Evolutionary conservation across 768 basidiomycete genomes (phyloP).

Genomic region (Russula brevipes): DNA sequence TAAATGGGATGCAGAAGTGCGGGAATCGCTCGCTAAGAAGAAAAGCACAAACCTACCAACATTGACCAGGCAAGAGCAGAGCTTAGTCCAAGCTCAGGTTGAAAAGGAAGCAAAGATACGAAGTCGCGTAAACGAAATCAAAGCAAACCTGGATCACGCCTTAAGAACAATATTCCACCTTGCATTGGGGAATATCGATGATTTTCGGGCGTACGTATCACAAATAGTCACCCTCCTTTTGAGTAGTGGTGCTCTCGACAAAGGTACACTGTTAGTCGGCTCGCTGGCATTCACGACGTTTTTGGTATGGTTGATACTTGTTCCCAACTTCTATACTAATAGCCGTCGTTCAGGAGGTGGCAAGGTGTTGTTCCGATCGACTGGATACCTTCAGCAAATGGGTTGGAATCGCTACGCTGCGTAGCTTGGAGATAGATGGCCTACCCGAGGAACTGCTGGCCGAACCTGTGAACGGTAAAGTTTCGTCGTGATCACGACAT

Average conservation of each 20-base stretch:
- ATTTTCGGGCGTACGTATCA: constrained; percentile 54
- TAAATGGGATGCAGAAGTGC: constrained; percentile 94
- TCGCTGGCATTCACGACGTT: constrained; percentile 66
- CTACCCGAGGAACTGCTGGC: constrained; percentile 68
- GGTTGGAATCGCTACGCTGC: constrained; percentile 79
- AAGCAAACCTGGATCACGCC: constrained; percentile 56
- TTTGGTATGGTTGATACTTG: constrained; percentile 46
- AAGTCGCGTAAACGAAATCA: constrained; percentile 48
- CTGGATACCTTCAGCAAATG: constrained; percentile 63
- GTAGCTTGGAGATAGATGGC: constrained; percentile 58
- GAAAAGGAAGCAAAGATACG: constrained; percentile 73
- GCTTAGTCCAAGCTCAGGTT: constrained; percentile 77
- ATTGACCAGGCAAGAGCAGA: constrained; percentile 81
- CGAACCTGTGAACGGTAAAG: constrained; percentile 63
- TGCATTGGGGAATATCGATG: constrained; percentile 44
- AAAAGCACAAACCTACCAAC: constrained; percentile 47
- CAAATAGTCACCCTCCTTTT: constrained; percentile 56
- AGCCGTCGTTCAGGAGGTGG: constrained; percentile 48
- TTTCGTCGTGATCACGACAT: not conserved
- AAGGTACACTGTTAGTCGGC: constrained; percentile 60
- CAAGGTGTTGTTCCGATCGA: constrained; percentile 67
- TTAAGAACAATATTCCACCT: constrained; percentile 65
- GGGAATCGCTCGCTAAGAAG: constrained; percentile 78
- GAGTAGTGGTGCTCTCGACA: constrained; percentile 51
- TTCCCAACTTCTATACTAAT: not conserved